Base-by-base conservation (phyloP, 1,139 yeast genomes). In the Geotrichum aggregatum region DNA sequence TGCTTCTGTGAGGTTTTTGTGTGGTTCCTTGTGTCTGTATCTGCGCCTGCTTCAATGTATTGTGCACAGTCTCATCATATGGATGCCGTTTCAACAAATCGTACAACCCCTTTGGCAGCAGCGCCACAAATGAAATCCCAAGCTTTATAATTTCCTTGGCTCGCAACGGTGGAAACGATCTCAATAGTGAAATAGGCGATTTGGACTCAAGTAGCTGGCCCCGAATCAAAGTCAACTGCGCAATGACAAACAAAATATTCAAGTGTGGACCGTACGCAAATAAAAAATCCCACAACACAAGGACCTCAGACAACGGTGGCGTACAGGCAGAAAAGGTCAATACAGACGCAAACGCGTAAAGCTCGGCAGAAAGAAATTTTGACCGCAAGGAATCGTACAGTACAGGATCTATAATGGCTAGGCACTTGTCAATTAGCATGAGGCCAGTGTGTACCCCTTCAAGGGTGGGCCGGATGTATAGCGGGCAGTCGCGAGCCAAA, bases 251-350 rank as follows among this genome's bases (percentile, higher is more conserved):
- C 34, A 91, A 71, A 30, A 91, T 77, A 67, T 89, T 89, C 83
- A 89, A 78, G 65, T 91, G 96, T 28, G 87, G 80, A 0, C 98
- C 98, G 63, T 87, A 89, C 2, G 97, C 95, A 67, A 89, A 84
- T 63, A 88, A 70, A 59, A 88, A 85, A 66, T 89, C 98, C 98
- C 98, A 89, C 26, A 89, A 72, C 52, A 82, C 78, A 44, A 89
- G 70, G 0, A 87, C 88, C 57, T 89, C 87, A 26, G 75, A 71
- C 49, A 91, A 71, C 0, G 96, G 94, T 8, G 95, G 96, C 2
- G 95, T 88, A 63, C 96, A 87, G 3, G 96, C 95, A 54, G 94
- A 83, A 47, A 91, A 72, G 0, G 98, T 89, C 57, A 91, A 71
- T 0, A 89, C 87, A 0, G 95, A 83, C 0, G 97, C 95, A 61